phyloP scores from a whole-genome alignment of 2,329 filamentous ascomycete species.

The Bisporella sp. region DNA sequence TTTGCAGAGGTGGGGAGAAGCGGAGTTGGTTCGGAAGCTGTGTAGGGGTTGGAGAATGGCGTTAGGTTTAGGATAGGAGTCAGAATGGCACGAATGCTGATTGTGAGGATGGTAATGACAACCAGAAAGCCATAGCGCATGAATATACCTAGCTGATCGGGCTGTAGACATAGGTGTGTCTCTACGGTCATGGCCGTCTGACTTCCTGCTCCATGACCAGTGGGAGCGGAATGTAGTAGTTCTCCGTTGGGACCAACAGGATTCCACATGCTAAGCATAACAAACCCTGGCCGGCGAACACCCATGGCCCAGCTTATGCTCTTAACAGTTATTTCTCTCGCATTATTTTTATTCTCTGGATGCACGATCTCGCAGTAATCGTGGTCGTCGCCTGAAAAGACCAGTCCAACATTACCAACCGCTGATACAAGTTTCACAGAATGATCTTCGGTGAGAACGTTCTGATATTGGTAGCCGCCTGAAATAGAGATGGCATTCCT shows the following conservation, averaged over 20 bases:
- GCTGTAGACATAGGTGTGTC: slow-evolving; percentile 83
- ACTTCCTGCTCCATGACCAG: slow-evolving; percentile 27
- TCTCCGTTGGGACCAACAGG: slow-evolving; percentile 61
- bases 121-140: slow-evolving; percentile 67
- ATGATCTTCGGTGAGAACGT: slow-evolving; percentile 73
- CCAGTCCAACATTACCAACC: slow-evolving; percentile 74
- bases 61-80: slow-evolving; percentile 45
- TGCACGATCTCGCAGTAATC: slow-evolving; percentile 94
- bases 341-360: slow-evolving; percentile 48
- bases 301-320: slow-evolving; percentile 96
- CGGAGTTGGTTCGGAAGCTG: not conserved
- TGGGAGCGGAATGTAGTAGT: slow-evolving; percentile 29
- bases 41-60: slow-evolving; percentile 14
- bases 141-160: slow-evolving; percentile 80
- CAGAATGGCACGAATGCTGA: slow-evolving; percentile 48
- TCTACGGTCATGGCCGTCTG: slow-evolving; percentile 58
- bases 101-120: slow-evolving; percentile 41
- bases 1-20: slow-evolving; percentile 18
- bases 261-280: slow-evolving; percentile 88
- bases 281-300: slow-evolving; percentile 77
- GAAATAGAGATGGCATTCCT: slow-evolving; percentile 72
- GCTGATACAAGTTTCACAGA: slow-evolving; percentile 70
- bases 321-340: slow-evolving; percentile 86
- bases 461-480: slow-evolving; percentile 92
- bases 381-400: slow-evolving; percentile 95